A percentile compares a stretch with the other conserved stretches of the same genome.
These are phyloP conservation scores for Trypanosoma congolense DNA, from an alignment of 208 protist genomes.

Conservation along the genomic window DNA sequence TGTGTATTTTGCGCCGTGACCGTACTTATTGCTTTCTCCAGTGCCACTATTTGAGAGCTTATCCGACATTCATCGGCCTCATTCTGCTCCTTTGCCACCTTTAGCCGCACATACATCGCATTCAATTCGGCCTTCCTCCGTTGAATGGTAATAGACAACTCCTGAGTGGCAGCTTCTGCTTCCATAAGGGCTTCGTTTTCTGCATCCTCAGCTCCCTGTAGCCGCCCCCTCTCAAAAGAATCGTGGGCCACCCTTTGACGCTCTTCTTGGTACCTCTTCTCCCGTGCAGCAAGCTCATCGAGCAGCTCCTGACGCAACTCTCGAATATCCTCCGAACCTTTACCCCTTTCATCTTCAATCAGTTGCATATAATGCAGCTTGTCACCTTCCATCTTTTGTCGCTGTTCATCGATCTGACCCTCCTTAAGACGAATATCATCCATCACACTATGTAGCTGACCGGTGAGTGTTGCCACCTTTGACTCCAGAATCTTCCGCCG, in stretches of 20 bases:
- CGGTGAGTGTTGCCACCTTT: constrained; percentile 39
- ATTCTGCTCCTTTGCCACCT: constrained; percentile 32
- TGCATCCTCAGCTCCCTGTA: constrained; percentile 57
- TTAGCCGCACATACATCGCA: constrained; percentile 44
- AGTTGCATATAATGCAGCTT: constrained; percentile 50
- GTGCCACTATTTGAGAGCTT: constrained; percentile 31
- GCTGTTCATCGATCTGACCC: constrained; percentile 41
- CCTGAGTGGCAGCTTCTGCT: constrained; percentile 38
- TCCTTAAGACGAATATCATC: constrained; percentile 53
- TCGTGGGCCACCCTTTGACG: constrained; percentile 41
- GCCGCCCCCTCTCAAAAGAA: constrained; percentile 49
- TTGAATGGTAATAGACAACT: constrained; percentile 41
- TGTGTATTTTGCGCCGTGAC: constrained; percentile 15
- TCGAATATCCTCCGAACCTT: constrained; percentile 46
- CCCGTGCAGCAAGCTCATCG: constrained; percentile 42
- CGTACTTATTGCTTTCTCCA: constrained; percentile 16
- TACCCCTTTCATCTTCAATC: constrained; percentile 58
- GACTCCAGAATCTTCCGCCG: constrained; percentile 39
- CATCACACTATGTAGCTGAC: constrained; percentile 31
- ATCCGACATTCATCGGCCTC: constrained; percentile 32
- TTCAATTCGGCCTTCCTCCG: constrained; percentile 46
- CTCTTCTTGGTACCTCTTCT: constrained; percentile 47
- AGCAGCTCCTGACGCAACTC: constrained; percentile 63
- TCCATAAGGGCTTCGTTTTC: constrained; percentile 40
- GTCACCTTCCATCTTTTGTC: constrained; percentile 63